Base-by-base conservation (phyloP, 768 basidiomycete genomes). In the Psilocybe azurescens region DNA sequence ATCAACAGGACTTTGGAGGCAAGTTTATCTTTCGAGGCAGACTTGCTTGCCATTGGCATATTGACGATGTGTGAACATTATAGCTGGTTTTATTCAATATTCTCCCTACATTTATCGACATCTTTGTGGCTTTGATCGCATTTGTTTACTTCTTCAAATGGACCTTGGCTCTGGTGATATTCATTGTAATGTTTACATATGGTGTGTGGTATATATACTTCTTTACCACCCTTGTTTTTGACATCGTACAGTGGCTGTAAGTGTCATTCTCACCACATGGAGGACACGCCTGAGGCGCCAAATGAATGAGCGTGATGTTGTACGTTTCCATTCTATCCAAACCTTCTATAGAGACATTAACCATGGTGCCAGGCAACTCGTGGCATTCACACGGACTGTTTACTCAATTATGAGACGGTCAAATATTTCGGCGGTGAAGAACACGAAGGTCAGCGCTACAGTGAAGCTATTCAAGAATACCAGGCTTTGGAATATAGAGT, bases 381-480 rank as follows among this genome's bases (percentile, higher is more conserved):
- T 41, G 91, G 90, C 8, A 95, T 95, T 56, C 89, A 93, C 65
- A 89, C 91, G 4, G 93, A 95, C 68, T 88, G 87, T 67, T 75
- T 94, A 30, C 82, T 93, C 55, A 91, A 91, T 70, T 92, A 91
- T 62, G 90, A 91, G 73, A 94, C 93, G 4, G 89, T 94, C 67
- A 95, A 93, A 73, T 93, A 93, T 72, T 95, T 95, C 71, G 87
- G 87, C n/a, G 90, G 93, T 14, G 94, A 97, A 73, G 81, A 85
- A 24, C 86, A 94, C 67, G 94, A 96, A 70, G 83, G 82, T 16
- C 79, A 81, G 47, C 82, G 94, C 32, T 95, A 94, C 69, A 73
- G 78, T 10, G 82, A 88, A 13, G 91, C 94, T 2, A 83, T 96
- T 63, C 72, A 79, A 14, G 81, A 89, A 56, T 95, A 94, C 67